These are phyloP conservation scores for Stagonosporopsis vannaccii DNA, from an alignment of 2,329 filamentous ascomycete genomes.

Conservation along the genomic window DNA sequence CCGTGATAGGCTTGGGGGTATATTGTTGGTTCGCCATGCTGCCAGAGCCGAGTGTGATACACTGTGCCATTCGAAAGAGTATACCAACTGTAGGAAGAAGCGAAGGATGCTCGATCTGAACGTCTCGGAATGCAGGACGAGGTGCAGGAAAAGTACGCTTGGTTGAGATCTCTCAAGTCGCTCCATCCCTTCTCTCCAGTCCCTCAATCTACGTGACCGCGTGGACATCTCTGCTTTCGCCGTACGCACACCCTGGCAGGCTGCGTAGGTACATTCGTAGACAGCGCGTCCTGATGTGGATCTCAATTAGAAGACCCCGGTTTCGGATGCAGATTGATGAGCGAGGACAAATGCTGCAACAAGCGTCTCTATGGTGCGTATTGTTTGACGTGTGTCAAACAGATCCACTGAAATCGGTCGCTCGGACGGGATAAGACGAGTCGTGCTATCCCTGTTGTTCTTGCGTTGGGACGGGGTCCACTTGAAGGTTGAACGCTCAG, in stretches of 20 bases:
- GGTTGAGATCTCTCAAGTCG: background rate
- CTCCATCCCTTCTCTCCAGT: background rate
- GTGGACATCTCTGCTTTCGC: background rate
- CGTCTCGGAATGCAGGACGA: background rate
- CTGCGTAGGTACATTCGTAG: conserved; percentile 4
- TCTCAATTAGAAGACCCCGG: conserved; percentile 14
- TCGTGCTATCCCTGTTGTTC: background rate
- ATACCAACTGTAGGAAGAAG: background rate
- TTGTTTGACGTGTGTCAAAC: conserved; percentile 8
- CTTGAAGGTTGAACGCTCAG: background rate
- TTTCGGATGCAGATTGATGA: conserved; percentile 16
- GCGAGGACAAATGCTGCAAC: background rate
- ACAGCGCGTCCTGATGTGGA: conserved; percentile 6
- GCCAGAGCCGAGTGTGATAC: background rate
- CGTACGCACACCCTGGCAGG: conserved; percentile 2
- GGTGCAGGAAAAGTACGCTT: background rate
- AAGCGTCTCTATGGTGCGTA: background rate
- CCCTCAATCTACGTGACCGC: conserved; percentile 6
- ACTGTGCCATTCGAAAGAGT: background rate
- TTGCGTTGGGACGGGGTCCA: background rate
- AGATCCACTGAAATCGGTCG: conserved; percentile 3
- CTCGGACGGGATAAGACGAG: background rate
- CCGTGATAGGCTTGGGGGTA: conserved; percentile 21
- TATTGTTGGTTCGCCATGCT: conserved; percentile 14
- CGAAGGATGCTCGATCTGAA: background rate